These are phyloP conservation scores for Centrapalus pauciflorus DNA, from an alignment of 129 eudicot genomes.

Conservation along the genomic window DNA sequence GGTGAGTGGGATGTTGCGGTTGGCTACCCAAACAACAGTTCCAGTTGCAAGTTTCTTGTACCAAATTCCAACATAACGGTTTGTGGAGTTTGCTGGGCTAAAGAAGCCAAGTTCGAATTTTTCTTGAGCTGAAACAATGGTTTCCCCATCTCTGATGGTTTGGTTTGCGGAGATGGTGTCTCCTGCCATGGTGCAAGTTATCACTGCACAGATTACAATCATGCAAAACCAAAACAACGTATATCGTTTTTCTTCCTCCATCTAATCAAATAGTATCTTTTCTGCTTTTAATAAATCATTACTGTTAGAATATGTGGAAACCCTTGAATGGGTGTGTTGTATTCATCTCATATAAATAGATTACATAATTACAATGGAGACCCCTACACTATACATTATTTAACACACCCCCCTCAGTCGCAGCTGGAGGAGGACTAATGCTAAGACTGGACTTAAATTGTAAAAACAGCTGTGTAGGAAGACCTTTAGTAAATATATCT, in stretches of 20 bases:
- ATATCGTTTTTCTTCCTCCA: background rate
- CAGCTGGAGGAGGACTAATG: too few species aligned
- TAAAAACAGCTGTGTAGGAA: too few species aligned
- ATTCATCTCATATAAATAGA: too few species aligned
- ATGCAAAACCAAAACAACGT: background rate
- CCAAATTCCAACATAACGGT: constrained; percentile 48
- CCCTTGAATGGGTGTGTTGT: too few species aligned
- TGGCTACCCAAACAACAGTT: constrained; percentile 56
- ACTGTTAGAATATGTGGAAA: too few species aligned
- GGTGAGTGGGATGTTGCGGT: constrained; percentile 34
- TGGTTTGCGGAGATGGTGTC: constrained; percentile 34
- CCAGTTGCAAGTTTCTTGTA: constrained; percentile 23
- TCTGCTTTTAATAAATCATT: too few species aligned
- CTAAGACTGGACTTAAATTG: too few species aligned
- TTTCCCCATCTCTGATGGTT: constrained; percentile 28
- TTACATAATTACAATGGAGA: too few species aligned
- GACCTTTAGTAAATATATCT: too few species aligned
- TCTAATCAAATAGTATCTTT: too few species aligned
- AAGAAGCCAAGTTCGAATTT: constrained; percentile 37
- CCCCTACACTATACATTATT: too few species aligned
- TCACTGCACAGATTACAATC: constrained; percentile 8
- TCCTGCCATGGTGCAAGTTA: constrained; percentile 17
- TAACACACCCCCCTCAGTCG: too few species aligned
- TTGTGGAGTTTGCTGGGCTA: constrained; percentile 24
- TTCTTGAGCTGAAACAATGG: constrained; percentile 28